Evolutionary conservation across 768 basidiomycete species (phyloP), one percentile per base, ranked within the genome.

Genomic region (Myochromella boudieri): DNA sequence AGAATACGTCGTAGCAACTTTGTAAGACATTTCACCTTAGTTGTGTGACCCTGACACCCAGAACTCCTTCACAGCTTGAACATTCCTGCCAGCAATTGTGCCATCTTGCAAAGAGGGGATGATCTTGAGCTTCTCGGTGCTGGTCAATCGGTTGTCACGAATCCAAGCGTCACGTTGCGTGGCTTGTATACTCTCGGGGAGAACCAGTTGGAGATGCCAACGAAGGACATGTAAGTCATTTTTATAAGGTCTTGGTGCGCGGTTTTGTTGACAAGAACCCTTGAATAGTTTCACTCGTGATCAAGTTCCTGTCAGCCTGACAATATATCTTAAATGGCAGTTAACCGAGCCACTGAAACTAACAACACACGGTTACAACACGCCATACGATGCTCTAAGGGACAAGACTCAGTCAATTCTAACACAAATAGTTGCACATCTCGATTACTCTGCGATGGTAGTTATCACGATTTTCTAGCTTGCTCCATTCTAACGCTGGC

Each of bases 381-480:
- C 88, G 0, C 89, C 91, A 4, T 92, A 87, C 57, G 85, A 89
- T 55, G 85, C 86, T 0, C 74, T 87, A 36, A 62, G 72, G 37
- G 90, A 92, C 65, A 92, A 92, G 70, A 87, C 89, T 0, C 91
- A 91, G 64, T 89, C 86, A 0, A 91, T 92, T 49, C 64, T 92
- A 43, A 92, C 89, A 0, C 90, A 91, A 64, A 90, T 92, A 26
- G 86, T 91, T 15, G 83, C 88, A 4, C 89, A 91, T 61, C 70
- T 86, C 64, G 72, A 68, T 67, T 75, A 70, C 48, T 76, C 68
- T 26, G 66, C 73, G 2, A 73, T 72, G 75, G 65, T 68, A 46
- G 53, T 50, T 51, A 27, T 37, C 21, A 48, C 11, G n/a, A 38
- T 6, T 3, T 10, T 4, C 12, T 39, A 26, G 37, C 45, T 14